These are phyloP conservation scores for Ramaria rubella DNA, from an alignment of 768 basidiomycete species.

Conservation along the genomic window DNA sequence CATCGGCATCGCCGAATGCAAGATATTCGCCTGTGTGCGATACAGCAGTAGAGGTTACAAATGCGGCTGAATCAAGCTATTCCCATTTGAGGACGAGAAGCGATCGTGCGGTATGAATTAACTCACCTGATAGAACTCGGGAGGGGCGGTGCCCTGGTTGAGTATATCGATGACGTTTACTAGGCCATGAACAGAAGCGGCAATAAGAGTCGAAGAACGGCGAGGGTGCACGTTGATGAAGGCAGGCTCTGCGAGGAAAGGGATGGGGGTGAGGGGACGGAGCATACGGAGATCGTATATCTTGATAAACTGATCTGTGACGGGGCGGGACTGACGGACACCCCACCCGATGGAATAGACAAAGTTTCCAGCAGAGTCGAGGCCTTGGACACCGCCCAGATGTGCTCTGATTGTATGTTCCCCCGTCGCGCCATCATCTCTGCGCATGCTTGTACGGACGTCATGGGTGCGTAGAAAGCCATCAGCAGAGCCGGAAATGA, in stretches of 20 bases:
- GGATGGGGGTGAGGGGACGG: slow-evolving; percentile 74
- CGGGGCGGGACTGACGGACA: slow-evolving; percentile 81
- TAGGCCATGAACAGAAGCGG: slow-evolving; percentile 76
- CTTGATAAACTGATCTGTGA: slow-evolving; percentile 89
- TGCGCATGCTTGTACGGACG: slow-evolving; percentile 52
- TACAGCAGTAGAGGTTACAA: slow-evolving; percentile 71
- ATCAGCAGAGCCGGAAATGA: slow-evolving; percentile 67
- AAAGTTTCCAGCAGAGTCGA: slow-evolving; percentile 73
- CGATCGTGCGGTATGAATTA: background rate
- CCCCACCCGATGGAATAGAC: slow-evolving; percentile 85
- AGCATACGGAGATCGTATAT: slow-evolving; percentile 85
- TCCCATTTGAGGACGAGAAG: background rate
- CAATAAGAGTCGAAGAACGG: slow-evolving; percentile 62
- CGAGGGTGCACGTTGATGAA: slow-evolving; percentile 79
- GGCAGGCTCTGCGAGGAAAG: slow-evolving; percentile 81
- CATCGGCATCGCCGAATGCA: slow-evolving; percentile 87
- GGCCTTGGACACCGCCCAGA: slow-evolving; percentile 70
- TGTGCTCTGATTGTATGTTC: slow-evolving; percentile 71
- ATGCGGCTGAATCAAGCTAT: slow-evolving; percentile 67
- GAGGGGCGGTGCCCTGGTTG: slow-evolving; percentile 50
- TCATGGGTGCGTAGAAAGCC: slow-evolving; percentile 68
- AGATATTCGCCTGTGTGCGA: slow-evolving; percentile 87
- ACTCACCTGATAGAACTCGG: slow-evolving; percentile 75
- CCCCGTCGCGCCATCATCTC: slow-evolving; percentile 27
- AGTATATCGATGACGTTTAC: slow-evolving; percentile 80